Base-by-base conservation (phyloP, 768 basidiomycete genomes). In the Leccinum arenicola region DNA sequence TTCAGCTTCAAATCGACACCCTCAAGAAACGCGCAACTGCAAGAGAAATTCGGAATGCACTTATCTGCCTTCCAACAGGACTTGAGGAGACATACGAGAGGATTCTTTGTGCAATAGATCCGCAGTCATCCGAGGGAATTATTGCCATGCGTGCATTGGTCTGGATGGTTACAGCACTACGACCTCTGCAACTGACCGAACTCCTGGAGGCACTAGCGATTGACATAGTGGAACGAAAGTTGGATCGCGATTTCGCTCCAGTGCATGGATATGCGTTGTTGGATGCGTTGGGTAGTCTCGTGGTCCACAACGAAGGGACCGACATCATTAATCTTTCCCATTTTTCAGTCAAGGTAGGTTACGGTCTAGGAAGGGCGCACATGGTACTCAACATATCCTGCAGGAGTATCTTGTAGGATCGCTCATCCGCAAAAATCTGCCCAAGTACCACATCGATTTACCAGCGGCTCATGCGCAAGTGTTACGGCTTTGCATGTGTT, bases 1-100 rank as follows among this genome's bases (percentile, higher is more conserved):
- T 54, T 6, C 57, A 67, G 12, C 66, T 65, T 51, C 65, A 66
- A 19, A 38, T 67, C 9, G 62, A 64, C 38, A 15, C 51, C 0
- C 57, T 67, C 2, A 56, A 40, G 9, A 17, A 43, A 35, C 65
- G 66, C 10, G 10, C 19, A 17, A 53, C 57, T 1, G 14, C 10
- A 25, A 5, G 17, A 31, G 59, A 63, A 1, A 50, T 67, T 7
- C 40, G 49, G 14, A 19, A 19, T 15, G 38, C 58, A 6, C 60
- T 67, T 3, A 4, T 36, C 1, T 59, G 35, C 47, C 66, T 67
- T 21, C 66, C 66, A 0, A 45, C 2, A 5, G 63, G 55, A 4
- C 63, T 67, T 10, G 52, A 67, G 1, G 63, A 57, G 19, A 67
- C 63, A 0, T 67, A 67, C 17, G 60, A 67, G 17, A 59, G 63